Percentiles rank a stretch among this genome's conserved stretches.
These are phyloP conservation scores for Neurospora tetraspora DNA, from an alignment of 495 filamentous ascomycete species.

Conservation along the genomic window DNA sequence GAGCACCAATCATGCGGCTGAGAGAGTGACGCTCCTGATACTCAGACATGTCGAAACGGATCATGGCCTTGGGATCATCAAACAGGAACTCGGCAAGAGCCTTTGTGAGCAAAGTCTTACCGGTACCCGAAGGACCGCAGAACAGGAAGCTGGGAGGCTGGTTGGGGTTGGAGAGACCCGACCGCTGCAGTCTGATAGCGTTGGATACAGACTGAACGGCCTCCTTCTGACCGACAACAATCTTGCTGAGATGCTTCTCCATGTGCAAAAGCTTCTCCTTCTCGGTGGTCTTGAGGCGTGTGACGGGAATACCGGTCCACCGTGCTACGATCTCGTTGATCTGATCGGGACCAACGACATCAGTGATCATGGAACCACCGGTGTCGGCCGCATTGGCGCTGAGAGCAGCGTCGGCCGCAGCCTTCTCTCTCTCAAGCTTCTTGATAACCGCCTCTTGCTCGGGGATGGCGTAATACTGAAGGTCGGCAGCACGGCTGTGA, in stretches of 20 bases:
- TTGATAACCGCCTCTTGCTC: constrained; percentile 75
- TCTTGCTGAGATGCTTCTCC: constrained; percentile 72
- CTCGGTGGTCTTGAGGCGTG: constrained; percentile 83
- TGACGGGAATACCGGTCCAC: constrained; percentile 96
- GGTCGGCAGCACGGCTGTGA: constrained; percentile 71
- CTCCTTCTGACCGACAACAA: constrained; percentile 89
- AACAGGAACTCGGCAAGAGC: constrained; percentile 96
- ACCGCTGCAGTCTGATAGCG: constrained; percentile 88
- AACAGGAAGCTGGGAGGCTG: constrained; percentile 96
- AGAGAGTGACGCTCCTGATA: constrained; percentile 97
- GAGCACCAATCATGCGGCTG: constrained; percentile 94
- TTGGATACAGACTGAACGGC: constrained; percentile 92
- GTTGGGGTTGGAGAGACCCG: constrained; percentile 88
- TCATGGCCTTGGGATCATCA: constrained; percentile 95
- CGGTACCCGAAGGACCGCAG: constrained; percentile 94
- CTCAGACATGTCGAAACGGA: constrained; percentile 98
- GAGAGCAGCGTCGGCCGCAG: constrained; percentile 62
- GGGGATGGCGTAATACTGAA: constrained; percentile 94
- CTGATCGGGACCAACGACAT: constrained; percentile 91
- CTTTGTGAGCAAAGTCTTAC: constrained; percentile 95
- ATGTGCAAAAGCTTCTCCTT: constrained; percentile 95
- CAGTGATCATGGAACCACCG: constrained; percentile 67
- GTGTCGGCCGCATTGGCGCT: constrained; percentile 47
- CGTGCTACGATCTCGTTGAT: constrained; percentile 97
- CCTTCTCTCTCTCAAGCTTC: constrained; percentile 71